phyloP scores from a whole-genome alignment of 2,329 filamentous ascomycete genomes.

The Aspergillus brunneoviolaceus region DNA sequence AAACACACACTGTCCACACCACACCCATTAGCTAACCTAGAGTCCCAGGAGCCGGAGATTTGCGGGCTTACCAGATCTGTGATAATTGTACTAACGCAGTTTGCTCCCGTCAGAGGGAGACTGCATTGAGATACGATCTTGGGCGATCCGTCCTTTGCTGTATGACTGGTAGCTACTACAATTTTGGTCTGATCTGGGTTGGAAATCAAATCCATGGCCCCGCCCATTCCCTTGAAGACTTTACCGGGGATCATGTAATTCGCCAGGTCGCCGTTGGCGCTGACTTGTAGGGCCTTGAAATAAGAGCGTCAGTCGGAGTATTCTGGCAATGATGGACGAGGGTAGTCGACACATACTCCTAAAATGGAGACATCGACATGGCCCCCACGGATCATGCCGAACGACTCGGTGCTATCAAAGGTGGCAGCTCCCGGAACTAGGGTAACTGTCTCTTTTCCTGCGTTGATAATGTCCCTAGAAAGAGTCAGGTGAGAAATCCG shows the following conservation, averaged over 20 bases:
- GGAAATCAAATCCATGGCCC: slow-evolving; percentile 71
- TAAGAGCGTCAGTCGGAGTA: not conserved
- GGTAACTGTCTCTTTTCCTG: slow-evolving; percentile 84
- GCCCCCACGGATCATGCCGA: slow-evolving; percentile 82
- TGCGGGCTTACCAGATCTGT: slow-evolving; percentile 65
- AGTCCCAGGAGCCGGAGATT: not conserved
- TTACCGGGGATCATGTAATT: slow-evolving; percentile 92
- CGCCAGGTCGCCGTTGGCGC: slow-evolving; percentile 73
- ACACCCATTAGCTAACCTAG: slow-evolving; percentile 21
- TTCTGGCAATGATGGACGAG: not conserved
- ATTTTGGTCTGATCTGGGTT: slow-evolving; percentile 72
- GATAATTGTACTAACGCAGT: slow-evolving; percentile 69
- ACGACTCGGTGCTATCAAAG: slow-evolving; percentile 79
- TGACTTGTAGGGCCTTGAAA: slow-evolving; percentile 69
- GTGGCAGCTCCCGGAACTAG: slow-evolving; percentile 72
- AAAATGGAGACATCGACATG: slow-evolving; percentile 83
- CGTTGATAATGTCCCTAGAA: slow-evolving; percentile 71
- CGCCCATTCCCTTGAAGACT: slow-evolving; percentile 82
- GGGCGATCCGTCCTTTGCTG: slow-evolving; percentile 65
- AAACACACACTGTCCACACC: slow-evolving; percentile 62
- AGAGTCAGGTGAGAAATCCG: not conserved
- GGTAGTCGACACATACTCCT: slow-evolving; percentile 49
- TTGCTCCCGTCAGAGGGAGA: slow-evolving; percentile 65
- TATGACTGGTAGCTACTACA: slow-evolving; percentile 68
- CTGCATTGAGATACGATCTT: slow-evolving; percentile 66